A percentile compares a stretch with the other conserved stretches of the same genome.
phyloP scores from a whole-genome alignment of 257 asterid species.

The Capsicum baccatum region DNA sequence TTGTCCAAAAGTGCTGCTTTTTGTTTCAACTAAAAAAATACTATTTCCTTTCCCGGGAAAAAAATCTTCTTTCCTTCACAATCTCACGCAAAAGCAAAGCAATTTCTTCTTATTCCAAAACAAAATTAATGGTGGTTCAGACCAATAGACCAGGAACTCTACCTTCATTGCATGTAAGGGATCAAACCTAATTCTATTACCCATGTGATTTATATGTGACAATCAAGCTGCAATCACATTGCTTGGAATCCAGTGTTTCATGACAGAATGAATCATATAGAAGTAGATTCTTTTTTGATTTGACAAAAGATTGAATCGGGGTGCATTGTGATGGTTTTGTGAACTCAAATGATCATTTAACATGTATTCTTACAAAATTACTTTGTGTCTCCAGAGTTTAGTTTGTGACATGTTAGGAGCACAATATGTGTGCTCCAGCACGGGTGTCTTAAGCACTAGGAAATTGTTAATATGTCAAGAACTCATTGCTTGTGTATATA shows the following conservation, averaged over 20 bases:
- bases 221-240: not conserved
- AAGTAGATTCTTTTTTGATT: not conserved
- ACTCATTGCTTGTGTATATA: conserved; percentile 19
- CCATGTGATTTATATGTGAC: not conserved
- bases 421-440: not conserved
- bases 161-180: not conserved
- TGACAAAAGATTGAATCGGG: not conserved
- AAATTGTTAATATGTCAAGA: not conserved
- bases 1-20: not conserved
- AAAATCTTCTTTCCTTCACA: not conserved
- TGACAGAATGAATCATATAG: not conserved
- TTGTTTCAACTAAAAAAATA: not conserved
- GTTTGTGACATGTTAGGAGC: conserved; percentile 6
- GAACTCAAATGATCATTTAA: not conserved
- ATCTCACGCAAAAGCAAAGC: not conserved
- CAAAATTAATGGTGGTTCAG: not conserved
- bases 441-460: not conserved
- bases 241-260: not conserved
- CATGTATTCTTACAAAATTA: conserved; percentile 3
- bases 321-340: not conserved
- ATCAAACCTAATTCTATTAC: not conserved
- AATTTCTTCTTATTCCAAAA: not conserved
- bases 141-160: not conserved
- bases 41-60: not conserved
- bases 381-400: not conserved